phyloP scores from a whole-genome alignment of 148 eudicot species.

The Silene latifolia region DNA sequence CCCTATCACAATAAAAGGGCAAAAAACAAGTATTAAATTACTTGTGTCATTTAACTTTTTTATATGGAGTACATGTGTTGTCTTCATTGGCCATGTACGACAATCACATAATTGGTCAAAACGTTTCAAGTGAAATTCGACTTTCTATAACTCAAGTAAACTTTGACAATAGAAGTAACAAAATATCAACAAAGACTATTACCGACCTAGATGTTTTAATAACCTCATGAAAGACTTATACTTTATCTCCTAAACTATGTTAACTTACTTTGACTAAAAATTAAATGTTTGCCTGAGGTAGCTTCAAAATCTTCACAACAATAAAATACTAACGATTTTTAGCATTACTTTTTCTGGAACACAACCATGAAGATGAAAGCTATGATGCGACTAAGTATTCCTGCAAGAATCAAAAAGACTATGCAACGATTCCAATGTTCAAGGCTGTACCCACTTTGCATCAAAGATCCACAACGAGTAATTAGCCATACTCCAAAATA shows the following conservation, averaged over 20 bases:
- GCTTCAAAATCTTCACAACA: background rate
- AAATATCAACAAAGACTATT: background rate
- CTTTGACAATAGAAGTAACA: background rate
- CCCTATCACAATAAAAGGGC: too few species aligned
- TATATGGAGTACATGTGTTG: too few species aligned
- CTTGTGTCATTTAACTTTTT: too few species aligned
- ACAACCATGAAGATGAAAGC: constrained; percentile 62
- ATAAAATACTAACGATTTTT: background rate
- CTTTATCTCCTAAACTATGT: background rate
- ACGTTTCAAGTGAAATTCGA: background rate
- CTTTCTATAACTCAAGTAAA: too few species aligned
- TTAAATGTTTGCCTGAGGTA: background rate
- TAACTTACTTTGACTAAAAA: background rate
- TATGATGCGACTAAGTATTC: constrained; percentile 48
- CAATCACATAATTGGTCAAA: background rate
- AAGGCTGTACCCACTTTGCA: constrained; percentile 55
- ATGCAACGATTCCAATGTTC: constrained; percentile 54
- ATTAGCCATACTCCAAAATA: constrained; percentile 89
- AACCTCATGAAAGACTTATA: too few species aligned
- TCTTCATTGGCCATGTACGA: too few species aligned
- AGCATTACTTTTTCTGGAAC: constrained; percentile 51
- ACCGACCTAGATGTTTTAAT: background rate
- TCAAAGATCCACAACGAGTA: constrained; percentile 72
- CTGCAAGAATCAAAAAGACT: constrained; percentile 42
- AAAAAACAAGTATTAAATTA: too few species aligned